Evolutionary conservation across 2,329 filamentous ascomycete species (phyloP), one percentile per base, ranked within the genome.

Genomic region (Tothia fuscella): DNA sequence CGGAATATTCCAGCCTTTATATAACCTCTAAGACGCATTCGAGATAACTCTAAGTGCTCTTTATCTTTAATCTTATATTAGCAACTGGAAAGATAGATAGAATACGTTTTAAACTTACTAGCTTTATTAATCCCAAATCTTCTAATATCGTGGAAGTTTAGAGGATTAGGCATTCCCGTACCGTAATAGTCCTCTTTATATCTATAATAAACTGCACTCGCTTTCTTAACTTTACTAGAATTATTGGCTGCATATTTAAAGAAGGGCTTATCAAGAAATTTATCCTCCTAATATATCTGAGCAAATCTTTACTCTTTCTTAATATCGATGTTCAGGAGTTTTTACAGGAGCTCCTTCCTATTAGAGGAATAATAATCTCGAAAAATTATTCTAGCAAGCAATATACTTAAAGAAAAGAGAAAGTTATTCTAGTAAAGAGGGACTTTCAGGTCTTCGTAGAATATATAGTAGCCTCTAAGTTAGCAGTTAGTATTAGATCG

Each of bases 341-440:
- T 13, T 35, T 19, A 16, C 16, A 35, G 32, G 17, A 35, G 32
- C 32, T 35, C 26, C n/a, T 29, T 29, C 26, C 26, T 29, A 14
- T 29, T 14, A 9, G 14, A 14, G 14, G 26, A 29, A 9, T 29
- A 14, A 29, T 29, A 29, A 29, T 29, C 26, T 29, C 26, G 26
- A 29, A 19, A 35, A 35, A 16, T 9, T 16, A 19, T 13, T 17
- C 32, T 13, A 19, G 32, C 32, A 13, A 35, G 17, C 12, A 35
- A 19, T 17, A 35, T 35, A 10, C 10, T 19, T 35, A 35, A 19
- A 16, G 12, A 35, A 17, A 35, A 35, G 32, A 35, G 32, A 17
- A 35, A 35, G 16, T 19, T 13, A 16, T 35, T 35, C 17, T 35
- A 10, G 32, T 35, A 35, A 35, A 35, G 32, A 35, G 32, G 17